Conservation (phyloP, 1,139 yeast species). For the Blastobotrys petasosporus region DNA sequence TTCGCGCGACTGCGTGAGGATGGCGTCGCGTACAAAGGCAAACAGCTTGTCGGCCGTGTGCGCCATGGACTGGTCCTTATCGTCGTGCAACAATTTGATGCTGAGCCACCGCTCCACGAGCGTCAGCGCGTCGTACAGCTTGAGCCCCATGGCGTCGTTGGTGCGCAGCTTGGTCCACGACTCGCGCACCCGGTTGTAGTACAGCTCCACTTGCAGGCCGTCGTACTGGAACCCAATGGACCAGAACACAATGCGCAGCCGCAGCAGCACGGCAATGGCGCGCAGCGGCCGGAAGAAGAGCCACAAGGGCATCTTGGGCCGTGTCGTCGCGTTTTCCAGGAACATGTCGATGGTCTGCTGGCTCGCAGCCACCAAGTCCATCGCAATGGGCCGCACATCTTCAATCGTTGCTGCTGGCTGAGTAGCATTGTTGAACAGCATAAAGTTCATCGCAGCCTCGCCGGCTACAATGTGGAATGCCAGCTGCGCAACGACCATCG, state of each 20-base stretch:
- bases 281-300: conserved; percentile 6
- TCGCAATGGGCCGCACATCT: background rate
- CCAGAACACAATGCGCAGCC: conserved; percentile 7
- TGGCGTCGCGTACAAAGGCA: too few species aligned
- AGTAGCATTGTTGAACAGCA: background rate
- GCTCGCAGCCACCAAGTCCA: conserved; percentile 1
- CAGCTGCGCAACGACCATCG: background rate
- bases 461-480: background rate
- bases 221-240: conserved; percentile 3
- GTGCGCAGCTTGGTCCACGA: conserved; percentile 1
- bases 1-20: too few species aligned
- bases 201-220: background rate
- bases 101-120: too few species aligned
- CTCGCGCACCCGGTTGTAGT: conserved; percentile 2
- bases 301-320: conserved; percentile 9
- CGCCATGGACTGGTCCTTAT: background rate
- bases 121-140: too few species aligned
- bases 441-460: conserved; percentile 1
- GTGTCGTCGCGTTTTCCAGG: background rate
- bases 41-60: conserved; percentile 1
- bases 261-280: conserved; percentile 2
- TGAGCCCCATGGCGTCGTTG: too few species aligned
- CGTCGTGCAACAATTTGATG: too few species aligned
- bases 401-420: background rate
- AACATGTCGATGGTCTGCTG: background rate